phyloP scores from a whole-genome alignment of 441 rosid species.

The Eruca vesicaria region DNA sequence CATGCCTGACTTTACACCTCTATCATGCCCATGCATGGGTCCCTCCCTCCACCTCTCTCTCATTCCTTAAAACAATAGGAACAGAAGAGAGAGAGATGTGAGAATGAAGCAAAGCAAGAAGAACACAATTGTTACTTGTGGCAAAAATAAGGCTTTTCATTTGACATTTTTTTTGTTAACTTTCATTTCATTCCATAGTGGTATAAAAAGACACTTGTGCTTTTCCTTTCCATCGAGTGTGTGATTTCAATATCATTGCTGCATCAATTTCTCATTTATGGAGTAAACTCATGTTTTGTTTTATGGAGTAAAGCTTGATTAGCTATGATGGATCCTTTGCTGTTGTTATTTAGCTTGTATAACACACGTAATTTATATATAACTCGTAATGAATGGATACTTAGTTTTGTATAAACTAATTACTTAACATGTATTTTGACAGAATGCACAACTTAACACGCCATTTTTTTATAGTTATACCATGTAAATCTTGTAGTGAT shows the following conservation, averaged over 20 bases:
- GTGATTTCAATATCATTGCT: conserved; percentile 32
- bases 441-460: background rate
- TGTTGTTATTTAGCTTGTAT: background rate
- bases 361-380: background rate
- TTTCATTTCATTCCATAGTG: conserved; percentile 23
- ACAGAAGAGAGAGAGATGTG: conserved; percentile 27
- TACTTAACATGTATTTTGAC: background rate
- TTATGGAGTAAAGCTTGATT: conserved; percentile 13
- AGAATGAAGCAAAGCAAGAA: conserved; percentile 33
- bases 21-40: conserved; percentile 39
- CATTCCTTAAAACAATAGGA: background rate
- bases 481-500: conserved; percentile 1
- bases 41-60: conserved; percentile 32
- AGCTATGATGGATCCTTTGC: conserved; percentile 2
- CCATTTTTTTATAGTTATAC: background rate
- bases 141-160: conserved; percentile 21
- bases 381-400: background rate
- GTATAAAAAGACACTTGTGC: conserved; percentile 21
- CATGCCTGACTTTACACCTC: conserved; percentile 40
- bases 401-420: no score
- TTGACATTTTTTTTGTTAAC: conserved; percentile 11
- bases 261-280: conserved; percentile 31
- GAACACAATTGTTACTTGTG: conserved; percentile 27
- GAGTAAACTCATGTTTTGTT: conserved; percentile 29
- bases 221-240: conserved; percentile 25